A percentile compares a stretch with the other conserved stretches of the same genome.
Evolutionary conservation across 352 stramenopile genomes (phyloP).

Genomic region (Phytopythium sindhum): DNA sequence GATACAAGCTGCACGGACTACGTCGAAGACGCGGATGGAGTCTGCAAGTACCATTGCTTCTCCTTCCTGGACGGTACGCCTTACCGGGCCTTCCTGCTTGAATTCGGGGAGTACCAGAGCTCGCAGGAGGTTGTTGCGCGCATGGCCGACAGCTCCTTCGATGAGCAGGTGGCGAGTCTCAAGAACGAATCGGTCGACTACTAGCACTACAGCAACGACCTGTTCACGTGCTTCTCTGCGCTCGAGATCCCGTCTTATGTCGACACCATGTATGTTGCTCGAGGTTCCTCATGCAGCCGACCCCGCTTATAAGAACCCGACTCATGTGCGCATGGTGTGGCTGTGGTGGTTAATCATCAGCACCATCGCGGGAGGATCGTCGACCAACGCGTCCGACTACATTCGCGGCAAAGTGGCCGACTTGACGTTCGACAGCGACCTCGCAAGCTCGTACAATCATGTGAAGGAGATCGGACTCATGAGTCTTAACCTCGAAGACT

Average conservation of each 20-base stretch:
- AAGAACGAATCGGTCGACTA: neutral
- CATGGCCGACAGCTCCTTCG: neutral
- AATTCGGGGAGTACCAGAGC: constrained; percentile 1
- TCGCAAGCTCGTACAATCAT: neutral
- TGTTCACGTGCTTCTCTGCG: neutral
- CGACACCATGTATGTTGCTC: neutral
- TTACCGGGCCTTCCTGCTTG: constrained; percentile 1
- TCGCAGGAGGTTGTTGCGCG: neutral
- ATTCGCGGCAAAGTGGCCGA: constrained; percentile 6
- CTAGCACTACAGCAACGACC: neutral
- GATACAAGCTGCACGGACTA: neutral
- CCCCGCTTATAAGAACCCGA: neutral
- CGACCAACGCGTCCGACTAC: neutral
- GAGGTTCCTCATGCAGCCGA: too few relatives aligned
- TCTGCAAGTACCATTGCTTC: constrained; percentile 4
- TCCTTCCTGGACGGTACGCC: neutral
- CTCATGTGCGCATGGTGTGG: neutral
- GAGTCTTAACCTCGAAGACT: constrained; percentile 2
- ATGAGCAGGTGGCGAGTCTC: neutral
- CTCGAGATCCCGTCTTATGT: neutral
- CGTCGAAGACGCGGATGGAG: neutral
- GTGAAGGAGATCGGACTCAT: neutral
- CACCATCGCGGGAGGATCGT: neutral
- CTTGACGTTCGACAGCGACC: neutral
- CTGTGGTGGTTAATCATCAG: neutral